These are phyloP conservation scores for Alternaria rosae DNA, from an alignment of 2,329 filamentous ascomycete species.

Conservation along the genomic window DNA sequence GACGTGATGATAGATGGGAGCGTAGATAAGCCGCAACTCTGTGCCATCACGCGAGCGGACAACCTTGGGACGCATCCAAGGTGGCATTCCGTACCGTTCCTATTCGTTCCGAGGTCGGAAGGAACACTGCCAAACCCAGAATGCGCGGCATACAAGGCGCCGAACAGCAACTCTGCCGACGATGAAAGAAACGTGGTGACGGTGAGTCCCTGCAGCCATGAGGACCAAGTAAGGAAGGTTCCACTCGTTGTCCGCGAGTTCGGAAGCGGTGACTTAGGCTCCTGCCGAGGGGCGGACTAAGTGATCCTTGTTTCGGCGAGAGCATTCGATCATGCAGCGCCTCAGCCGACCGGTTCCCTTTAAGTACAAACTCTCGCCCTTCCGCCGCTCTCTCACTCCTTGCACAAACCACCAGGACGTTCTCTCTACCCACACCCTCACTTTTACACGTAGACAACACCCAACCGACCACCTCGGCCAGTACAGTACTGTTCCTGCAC, in stretches of 20 bases:
- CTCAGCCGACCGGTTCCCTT: conserved; percentile 13
- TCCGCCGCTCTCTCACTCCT: conserved; percentile 14
- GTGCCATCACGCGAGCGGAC: conserved; percentile 14
- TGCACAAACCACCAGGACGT: background rate
- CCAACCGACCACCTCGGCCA: background rate
- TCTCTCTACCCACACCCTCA: conserved; percentile 5
- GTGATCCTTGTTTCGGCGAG: conserved; percentile 28
- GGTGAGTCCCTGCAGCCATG: conserved; percentile 4
- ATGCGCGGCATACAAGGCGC: background rate
- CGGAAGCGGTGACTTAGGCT: conserved; percentile 28
- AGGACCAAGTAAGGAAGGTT: conserved; percentile 1
- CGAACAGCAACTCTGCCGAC: conserved; percentile 10
- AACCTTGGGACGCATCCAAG: background rate
- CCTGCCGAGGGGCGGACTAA: conserved; percentile 24
- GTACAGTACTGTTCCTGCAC: conserved; percentile 11
- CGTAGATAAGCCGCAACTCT: background rate
- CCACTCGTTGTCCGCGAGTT: conserved; percentile 8
- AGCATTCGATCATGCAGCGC: conserved; percentile 28
- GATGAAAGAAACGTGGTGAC: conserved; percentile 6
- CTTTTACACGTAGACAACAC: conserved; percentile 3
- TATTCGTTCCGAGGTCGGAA: conserved; percentile 29
- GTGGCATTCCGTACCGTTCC: conserved; percentile 15
- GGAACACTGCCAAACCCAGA: conserved; percentile 3
- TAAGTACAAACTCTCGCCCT: conserved; percentile 18
- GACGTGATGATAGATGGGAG: background rate